Evolutionary conservation across 2,329 filamentous ascomycete genomes (phyloP).

Genomic region (Parastagonospora avenae): DNA sequence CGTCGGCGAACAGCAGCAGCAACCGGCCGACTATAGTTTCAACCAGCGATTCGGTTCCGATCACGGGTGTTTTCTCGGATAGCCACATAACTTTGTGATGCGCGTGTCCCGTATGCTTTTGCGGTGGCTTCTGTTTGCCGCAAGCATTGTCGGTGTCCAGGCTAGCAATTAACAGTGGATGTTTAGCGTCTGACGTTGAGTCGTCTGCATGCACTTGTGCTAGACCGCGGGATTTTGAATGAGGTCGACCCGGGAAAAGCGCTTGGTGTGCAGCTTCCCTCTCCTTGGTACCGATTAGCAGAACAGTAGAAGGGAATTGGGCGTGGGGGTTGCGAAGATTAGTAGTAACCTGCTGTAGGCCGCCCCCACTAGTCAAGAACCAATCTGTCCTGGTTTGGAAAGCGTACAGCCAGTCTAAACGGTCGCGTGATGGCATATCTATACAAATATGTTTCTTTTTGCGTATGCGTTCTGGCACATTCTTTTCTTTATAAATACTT

Average conservation of each 20-base stretch:
- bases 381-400: conserved; percentile 9
- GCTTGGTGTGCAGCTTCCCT: conserved; percentile 1
- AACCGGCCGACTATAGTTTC: conserved; percentile 10
- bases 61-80: background rate
- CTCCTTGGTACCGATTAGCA: conserved; percentile 7
- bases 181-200: conserved; percentile 2
- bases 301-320: conserved; percentile 12
- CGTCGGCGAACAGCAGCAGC: conserved; percentile 13
- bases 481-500: background rate
- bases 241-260: conserved; percentile 1
- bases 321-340: conserved; percentile 4
- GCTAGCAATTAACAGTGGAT: conserved; percentile 11
- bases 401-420: conserved; percentile 12
- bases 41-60: conserved; percentile 1
- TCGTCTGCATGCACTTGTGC: conserved; percentile 3
- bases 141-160: conserved; percentile 7
- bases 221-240: conserved; percentile 6
- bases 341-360: conserved; percentile 1
- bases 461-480: background rate
- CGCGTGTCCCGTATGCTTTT: background rate
- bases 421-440: conserved; percentile 3
- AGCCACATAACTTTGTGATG: conserved; percentile 10
- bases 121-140: background rate
- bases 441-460: background rate
- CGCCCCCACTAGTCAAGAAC: conserved; percentile 8